phyloP scores from a whole-genome alignment of 805 yeast species.

The Candida morakotiae region DNA sequence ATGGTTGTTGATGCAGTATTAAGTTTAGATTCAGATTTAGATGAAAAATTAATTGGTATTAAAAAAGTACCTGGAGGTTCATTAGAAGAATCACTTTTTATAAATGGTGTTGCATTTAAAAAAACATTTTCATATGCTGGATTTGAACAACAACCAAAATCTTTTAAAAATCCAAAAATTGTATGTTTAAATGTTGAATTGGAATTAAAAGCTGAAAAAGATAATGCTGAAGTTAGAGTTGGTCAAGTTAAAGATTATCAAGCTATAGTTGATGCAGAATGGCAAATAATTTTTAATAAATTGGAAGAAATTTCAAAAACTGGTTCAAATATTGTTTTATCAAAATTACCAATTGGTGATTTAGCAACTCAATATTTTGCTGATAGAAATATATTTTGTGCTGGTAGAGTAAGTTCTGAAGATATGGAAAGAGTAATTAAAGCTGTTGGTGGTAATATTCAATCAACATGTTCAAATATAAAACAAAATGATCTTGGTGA shows the following conservation, averaged over 20 bases:
- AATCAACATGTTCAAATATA: slow-evolving; percentile 70
- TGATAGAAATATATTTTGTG: slow-evolving; percentile 93
- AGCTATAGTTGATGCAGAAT: slow-evolving; percentile 97
- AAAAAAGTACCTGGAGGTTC: slow-evolving; percentile 96
- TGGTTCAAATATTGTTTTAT: slow-evolving; percentile 90
- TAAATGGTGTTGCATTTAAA: slow-evolving; percentile 95
- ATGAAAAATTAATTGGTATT: slow-evolving; percentile 88
- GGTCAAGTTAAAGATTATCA: slow-evolving; percentile 93
- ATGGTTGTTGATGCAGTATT: slow-evolving; percentile 97
- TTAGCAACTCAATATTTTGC: slow-evolving; percentile 98
- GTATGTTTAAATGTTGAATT: slow-evolving; percentile 85
- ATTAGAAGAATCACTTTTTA: slow-evolving; percentile 85
- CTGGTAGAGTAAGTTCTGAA: slow-evolving; percentile 86
- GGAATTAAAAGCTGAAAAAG: slow-evolving; percentile 97
- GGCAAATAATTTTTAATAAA: slow-evolving; percentile 88
- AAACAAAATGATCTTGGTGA: slow-evolving; percentile 72
- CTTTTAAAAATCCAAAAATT: slow-evolving; percentile 73
- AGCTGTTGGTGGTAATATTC: slow-evolving; percentile 92
- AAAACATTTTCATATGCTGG: slow-evolving; percentile 98
- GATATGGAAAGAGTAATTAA: slow-evolving; percentile 89
- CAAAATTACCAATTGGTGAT: slow-evolving; percentile 96
- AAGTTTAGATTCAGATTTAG: slow-evolving; percentile 78
- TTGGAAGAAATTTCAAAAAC: slow-evolving; percentile 75
- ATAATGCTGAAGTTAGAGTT: slow-evolving; percentile 96
- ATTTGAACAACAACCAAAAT: slow-evolving; percentile 96